Evolutionary conservation across 2,329 filamentous ascomycete species (phyloP), one percentile per base, ranked within the genome.

Genomic region (Trichoderma koningii): DNA sequence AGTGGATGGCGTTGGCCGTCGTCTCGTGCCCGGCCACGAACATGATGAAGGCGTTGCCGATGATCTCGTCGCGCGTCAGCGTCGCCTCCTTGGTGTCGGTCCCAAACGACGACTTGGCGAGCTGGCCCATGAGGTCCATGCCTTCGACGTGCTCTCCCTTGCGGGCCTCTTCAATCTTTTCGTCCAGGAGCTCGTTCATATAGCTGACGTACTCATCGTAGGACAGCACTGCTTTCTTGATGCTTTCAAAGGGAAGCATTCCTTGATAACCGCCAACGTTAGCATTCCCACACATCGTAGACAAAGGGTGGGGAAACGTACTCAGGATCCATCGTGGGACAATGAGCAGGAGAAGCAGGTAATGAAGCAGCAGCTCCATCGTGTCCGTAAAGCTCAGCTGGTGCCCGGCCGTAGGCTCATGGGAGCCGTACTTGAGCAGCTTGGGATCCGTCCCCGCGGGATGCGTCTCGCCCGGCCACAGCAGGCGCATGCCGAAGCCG

Each of bases 1-100:
- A 93, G 76, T 93, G 89, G 45, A 93, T 80, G 4, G 85, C 84
- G 74, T 91, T 92, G 55, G 90, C 90, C 2, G 90, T 90, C 1
- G 91, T 93, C 76, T 95, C 91, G 75, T 95, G 90, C 14, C 91
- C 91, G 0, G 91, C 91, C 1, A 93, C 80, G 66, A 85, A 81
- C 76, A 87, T 86, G 70, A 88, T 80, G 68, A 89, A 89, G 21
- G 89, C 86, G 72, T 93, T 93, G 57, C 89, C 89, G 30, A 90
- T 78, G 66, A 93, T 88, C 63, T 93, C 89, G 5, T 82, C 81
- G 68, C 87, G 84, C 5, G 77, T 81, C n/a, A 89, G 75, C 19
- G 75, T 74, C 14, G 76, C 78, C 6, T 72, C 68, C 66, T 74
- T 75, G 5, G 62, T 63, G 14, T 53, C 57, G 44, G 28, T 30